phyloP scores from a whole-genome alignment of 1,284 basidiomycete species.

The Cutaneotrichosporon dermatis region DNA sequence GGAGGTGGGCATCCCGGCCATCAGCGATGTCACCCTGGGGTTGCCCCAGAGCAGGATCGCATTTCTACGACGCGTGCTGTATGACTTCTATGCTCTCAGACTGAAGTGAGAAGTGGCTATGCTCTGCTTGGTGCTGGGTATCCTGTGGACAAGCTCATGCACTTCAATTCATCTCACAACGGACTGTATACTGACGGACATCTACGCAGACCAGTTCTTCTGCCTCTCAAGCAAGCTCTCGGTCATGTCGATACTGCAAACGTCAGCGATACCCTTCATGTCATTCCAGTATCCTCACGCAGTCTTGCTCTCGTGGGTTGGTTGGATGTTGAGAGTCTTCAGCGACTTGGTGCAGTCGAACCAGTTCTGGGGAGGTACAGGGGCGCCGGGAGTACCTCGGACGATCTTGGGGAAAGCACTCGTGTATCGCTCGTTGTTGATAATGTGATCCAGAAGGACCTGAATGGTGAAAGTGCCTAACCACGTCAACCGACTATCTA shows the following conservation, averaged over 20 bases:
- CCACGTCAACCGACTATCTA: too few species aligned
- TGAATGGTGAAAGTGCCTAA: constrained; percentile 22
- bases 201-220: constrained; percentile 1
- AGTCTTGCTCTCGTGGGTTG: constrained; percentile 16
- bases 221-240: constrained; percentile 19
- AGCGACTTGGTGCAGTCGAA: constrained; percentile 23
- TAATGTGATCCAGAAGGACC: constrained; percentile 21
- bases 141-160: too few species aligned
- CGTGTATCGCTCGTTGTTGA: constrained; percentile 2
- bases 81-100: too few species aligned
- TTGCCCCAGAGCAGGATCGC: too few species aligned
- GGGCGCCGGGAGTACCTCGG: constrained; percentile 11
- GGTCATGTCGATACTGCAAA: constrained; percentile 20
- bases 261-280: too few species aligned
- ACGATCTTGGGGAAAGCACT: constrained; percentile 20
- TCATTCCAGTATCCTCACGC: constrained; percentile 1
- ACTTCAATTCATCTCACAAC: too few species aligned
- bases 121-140: too few species aligned
- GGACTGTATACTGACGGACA: too few species aligned
- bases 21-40: background rate
- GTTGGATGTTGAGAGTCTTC: constrained; percentile 12
- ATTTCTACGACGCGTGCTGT: too few species aligned
- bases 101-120: too few species aligned
- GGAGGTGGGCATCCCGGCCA: background rate
- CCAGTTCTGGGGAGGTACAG: constrained; percentile 22